Conservation (phyloP, 2,329 filamentous ascomycete species). For the Sporothrix curviconia region DNA sequence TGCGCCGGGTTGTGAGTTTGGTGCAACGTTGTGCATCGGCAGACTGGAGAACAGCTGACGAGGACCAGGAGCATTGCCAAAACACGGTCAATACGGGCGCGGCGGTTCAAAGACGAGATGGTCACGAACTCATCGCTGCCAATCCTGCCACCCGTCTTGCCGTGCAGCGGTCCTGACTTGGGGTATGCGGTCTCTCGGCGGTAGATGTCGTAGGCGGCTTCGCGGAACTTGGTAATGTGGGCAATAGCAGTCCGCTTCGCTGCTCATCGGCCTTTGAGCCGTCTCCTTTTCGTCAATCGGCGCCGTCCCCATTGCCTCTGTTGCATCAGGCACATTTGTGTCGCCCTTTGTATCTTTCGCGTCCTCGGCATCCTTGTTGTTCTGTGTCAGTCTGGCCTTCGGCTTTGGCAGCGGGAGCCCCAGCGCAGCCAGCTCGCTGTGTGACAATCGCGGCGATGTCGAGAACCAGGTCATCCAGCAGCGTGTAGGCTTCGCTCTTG, state of each 20-base stretch:
- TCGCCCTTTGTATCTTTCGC: not conserved
- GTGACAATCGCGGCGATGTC: conserved; percentile 39
- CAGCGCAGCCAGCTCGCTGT: conserved; percentile 40
- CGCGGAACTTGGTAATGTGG: conserved; percentile 51
- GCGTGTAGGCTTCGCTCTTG: conserved; percentile 44
- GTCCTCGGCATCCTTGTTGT: not conserved
- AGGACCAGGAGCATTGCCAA: conserved; percentile 65
- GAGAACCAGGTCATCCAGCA: conserved; percentile 58
- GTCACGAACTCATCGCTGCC: not conserved
- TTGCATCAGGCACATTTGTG: not conserved
- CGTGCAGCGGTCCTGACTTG: conserved; percentile 26
- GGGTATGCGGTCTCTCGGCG: conserved; percentile 53
- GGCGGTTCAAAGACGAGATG: conserved; percentile 29
- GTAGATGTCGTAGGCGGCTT: conserved; percentile 56
- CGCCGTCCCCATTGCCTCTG: no score
- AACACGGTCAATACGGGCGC: conserved; percentile 62
- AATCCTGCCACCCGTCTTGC: not conserved
- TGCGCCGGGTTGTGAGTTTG: conserved; percentile 14
- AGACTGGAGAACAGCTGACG: conserved; percentile 84
- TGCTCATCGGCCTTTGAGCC: not conserved
- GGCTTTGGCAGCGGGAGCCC: no score
- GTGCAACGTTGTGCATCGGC: conserved; percentile 42
- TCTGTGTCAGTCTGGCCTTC: not conserved
- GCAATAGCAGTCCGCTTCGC: conserved; percentile 33
- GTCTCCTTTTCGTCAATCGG: not conserved